Percentiles rank a stretch among this genome's conserved stretches.
Evolutionary conservation across 768 basidiomycete species (phyloP).

Genomic region (Termitomyces sp.): DNA sequence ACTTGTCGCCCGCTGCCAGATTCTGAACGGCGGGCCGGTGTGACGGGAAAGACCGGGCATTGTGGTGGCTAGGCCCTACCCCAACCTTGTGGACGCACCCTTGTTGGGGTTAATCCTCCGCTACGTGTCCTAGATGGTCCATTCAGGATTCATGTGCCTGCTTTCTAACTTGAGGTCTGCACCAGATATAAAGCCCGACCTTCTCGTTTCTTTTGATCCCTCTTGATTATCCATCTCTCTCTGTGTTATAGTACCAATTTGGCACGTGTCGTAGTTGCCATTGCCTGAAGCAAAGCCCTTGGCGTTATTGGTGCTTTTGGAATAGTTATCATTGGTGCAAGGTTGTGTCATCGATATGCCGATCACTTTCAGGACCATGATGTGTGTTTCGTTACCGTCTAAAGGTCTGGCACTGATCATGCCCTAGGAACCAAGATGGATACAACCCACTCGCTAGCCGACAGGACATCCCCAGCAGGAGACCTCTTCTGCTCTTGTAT

Average conservation of each 20-base stretch:
- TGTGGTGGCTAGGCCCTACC: neutral
- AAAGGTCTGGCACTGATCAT: neutral
- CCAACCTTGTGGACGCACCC: neutral
- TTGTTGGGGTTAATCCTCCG: slow-evolving; percentile 12
- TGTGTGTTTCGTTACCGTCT: neutral
- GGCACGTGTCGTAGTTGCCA: neutral
- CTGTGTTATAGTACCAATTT: neutral
- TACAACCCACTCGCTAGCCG: neutral
- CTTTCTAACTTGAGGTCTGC: slow-evolving; percentile 4
- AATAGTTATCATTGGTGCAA: neutral
- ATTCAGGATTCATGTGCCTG: slow-evolving; percentile 14
- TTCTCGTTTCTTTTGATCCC: slow-evolving; percentile 6
- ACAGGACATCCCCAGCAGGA: neutral
- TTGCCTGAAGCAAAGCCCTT: neutral
- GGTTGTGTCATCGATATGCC: neutral
- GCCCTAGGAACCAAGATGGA: neutral
- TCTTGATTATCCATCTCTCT: neutral
- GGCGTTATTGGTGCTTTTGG: neutral
- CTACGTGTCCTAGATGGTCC: slow-evolving; percentile 1
- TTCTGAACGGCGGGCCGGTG: neutral
- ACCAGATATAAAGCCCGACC: slow-evolving; percentile 10
- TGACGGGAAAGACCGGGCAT: neutral
- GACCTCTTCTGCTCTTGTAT: neutral
- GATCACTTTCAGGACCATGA: slow-evolving; percentile 7
- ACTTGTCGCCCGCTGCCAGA: neutral